These are phyloP conservation scores for Quercus ilex DNA, from an alignment of 306 rosid species.

Conservation along the genomic window DNA sequence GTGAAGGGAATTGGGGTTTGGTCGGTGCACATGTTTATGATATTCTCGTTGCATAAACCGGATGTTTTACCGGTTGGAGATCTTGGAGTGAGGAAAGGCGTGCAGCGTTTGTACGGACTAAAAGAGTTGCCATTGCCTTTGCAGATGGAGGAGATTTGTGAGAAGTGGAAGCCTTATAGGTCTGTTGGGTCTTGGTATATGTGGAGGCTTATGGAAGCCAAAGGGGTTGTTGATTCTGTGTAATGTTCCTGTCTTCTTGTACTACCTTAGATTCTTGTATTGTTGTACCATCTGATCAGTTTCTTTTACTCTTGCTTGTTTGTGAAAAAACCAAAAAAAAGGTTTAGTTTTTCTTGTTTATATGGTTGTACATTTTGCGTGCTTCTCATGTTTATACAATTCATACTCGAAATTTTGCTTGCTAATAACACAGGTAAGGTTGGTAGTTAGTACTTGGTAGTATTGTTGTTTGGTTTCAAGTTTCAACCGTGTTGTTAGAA, in stretches of 20 bases:
- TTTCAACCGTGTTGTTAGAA: no score
- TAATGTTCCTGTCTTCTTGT: neutral
- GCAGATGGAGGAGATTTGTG: conserved; percentile 61
- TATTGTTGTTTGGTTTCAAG: no score
- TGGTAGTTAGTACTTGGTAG: no score
- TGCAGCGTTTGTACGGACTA: conserved; percentile 57
- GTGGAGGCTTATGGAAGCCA: conserved; percentile 71
- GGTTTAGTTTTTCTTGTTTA: no score
- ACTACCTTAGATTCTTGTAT: no score
- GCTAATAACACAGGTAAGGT: no score
- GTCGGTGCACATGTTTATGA: conserved; percentile 94
- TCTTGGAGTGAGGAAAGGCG: conserved; percentile 71
- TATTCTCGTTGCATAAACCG: conserved; percentile 64
- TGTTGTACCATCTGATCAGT: no score
- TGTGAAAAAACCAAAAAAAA: no score
- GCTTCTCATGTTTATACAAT: no score
- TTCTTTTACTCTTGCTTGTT: no score
- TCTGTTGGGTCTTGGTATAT: conserved; percentile 79
- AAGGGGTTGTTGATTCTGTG: conserved; percentile 26
- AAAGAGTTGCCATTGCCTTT: conserved; percentile 58
- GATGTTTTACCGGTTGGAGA: conserved; percentile 82
- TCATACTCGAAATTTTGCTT: no score
- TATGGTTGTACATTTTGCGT: no score
- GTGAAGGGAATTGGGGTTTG: conserved; percentile 84
- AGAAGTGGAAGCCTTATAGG: conserved; percentile 79